phyloP scores from a whole-genome alignment of 805 yeast genomes.

The Metschnikowia kofuensis region DNA sequence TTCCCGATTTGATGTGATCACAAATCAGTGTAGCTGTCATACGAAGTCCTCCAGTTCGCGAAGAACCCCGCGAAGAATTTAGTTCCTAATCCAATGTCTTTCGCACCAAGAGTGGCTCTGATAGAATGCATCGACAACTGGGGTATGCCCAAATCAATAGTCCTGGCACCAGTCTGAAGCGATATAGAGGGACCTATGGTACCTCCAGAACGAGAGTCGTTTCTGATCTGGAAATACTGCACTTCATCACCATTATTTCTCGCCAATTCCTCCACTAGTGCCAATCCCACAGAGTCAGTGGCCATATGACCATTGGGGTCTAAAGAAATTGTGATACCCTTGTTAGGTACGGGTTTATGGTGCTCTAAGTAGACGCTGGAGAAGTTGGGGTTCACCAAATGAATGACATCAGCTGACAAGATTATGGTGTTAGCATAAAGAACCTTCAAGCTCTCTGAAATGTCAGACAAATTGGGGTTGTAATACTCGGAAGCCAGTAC shows the following conservation, averaged over 20 bases:
- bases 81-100: conserved; percentile 72
- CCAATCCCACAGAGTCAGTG: conserved; percentile 71
- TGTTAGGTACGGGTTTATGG: conserved; percentile 79
- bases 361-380: conserved; percentile 63
- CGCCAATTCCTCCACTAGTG: conserved; percentile 70
- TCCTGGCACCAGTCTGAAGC: conserved; percentile 65
- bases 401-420: conserved; percentile 81
- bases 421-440: conserved; percentile 73
- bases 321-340: conserved; percentile 65
- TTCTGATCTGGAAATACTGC: conserved; percentile 84
- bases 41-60: conserved; percentile 60
- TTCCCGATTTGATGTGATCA: conserved; percentile 13
- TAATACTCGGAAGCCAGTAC: conserved; percentile 35
- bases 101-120: conserved; percentile 75
- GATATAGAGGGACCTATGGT: conserved; percentile 79
- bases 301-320: conserved; percentile 85
- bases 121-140: conserved; percentile 86
- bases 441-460: conserved; percentile 32
- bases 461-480: conserved; percentile 17
- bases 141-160: conserved; percentile 79
- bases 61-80: conserved; percentile 71
- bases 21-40: conserved; percentile 50
- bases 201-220: conserved; percentile 83
- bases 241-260: conserved; percentile 57
- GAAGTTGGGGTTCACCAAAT: conserved; percentile 79